Conservation (phyloP, 257 asterid species). For the Solanum etuberosum region DNA sequence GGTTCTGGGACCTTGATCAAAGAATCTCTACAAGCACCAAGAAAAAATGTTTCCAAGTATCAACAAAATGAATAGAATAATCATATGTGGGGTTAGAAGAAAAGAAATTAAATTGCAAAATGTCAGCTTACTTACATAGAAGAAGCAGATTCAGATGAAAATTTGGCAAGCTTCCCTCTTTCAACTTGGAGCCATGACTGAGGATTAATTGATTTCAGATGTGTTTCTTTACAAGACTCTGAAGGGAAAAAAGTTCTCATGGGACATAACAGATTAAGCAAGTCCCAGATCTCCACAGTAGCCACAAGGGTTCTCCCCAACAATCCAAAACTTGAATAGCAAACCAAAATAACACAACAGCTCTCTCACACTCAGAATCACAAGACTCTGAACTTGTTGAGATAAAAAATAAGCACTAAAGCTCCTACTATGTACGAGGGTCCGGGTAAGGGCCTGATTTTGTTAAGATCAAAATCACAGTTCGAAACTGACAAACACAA, state of each 20-base stretch:
- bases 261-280: conserved; percentile 70
- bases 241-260: conserved; percentile 88
- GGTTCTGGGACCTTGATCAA: conserved; percentile 91
- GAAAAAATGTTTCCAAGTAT: neutral
- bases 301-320: conserved; percentile 21
- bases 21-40: conserved; percentile 65
- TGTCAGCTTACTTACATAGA: conserved; percentile 49
- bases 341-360: neutral
- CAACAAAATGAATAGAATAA: neutral
- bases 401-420: neutral
- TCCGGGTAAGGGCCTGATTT: neutral
- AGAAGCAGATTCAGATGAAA: conserved; percentile 54
- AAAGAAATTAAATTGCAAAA: neutral
- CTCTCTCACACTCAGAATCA: conserved; percentile 6
- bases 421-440: neutral
- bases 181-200: conserved; percentile 99
- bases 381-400: neutral
- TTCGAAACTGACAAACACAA: conserved; percentile 1
- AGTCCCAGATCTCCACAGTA: conserved; percentile 93
- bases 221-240: conserved; percentile 76
- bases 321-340: neutral
- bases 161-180: conserved; percentile 80
- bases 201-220: conserved; percentile 59
- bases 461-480: neutral
- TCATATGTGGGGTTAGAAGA: neutral